Base-by-base conservation (phyloP, 768 basidiomycete genomes). In the Paxillus involutus region DNA sequence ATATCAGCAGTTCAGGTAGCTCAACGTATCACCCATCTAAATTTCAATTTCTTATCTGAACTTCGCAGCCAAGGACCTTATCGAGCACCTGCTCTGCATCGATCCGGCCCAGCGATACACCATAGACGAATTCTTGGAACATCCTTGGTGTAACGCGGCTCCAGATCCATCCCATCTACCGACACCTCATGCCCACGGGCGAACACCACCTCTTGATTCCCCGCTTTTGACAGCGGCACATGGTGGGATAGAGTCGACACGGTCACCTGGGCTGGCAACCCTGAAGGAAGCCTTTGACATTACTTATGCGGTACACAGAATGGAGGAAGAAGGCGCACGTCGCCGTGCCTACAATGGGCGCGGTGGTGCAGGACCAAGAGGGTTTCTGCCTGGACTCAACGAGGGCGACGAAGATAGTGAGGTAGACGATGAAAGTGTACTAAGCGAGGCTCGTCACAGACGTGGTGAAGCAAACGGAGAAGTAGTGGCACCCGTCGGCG, bases 201-300 rank as follows among this genome's bases (percentile, higher is more conserved):
- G 72, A 48, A 67, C 74, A 13, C 63, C 75, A 57, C 71, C 73
- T 40, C 73, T 96, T 47, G 96, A 99, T 72, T 98, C 97, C 0
- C 97, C 97, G 0, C 78, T 99, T 1, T 80, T 99, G 39, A 84
- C 85, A 2, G 86, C 89, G 17, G 85, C 85, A 2, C 86, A 87
- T 43, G 88, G 88, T 53, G 86, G 88, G 12, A 80, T 84, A 17
- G 89, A 91, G 45, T 55, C 65, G 57, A 89, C 86, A 6, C 86
- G 92, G 40, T 98, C 96, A 47, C 97, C 97, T 3, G 95, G 97
- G 21, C 67, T 98, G 26, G 89, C 93, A 0, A 86, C 89, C 0
- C 84, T 99, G 70, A 98, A 97, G 66, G 97, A 98, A 68, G 95
- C 97, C 4, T 98, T 99, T 72, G 97, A 99, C 70, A 88, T 99